phyloP scores from a whole-genome alignment of 2,329 filamentous ascomycete genomes.

The Fusarium tjaetaba region DNA sequence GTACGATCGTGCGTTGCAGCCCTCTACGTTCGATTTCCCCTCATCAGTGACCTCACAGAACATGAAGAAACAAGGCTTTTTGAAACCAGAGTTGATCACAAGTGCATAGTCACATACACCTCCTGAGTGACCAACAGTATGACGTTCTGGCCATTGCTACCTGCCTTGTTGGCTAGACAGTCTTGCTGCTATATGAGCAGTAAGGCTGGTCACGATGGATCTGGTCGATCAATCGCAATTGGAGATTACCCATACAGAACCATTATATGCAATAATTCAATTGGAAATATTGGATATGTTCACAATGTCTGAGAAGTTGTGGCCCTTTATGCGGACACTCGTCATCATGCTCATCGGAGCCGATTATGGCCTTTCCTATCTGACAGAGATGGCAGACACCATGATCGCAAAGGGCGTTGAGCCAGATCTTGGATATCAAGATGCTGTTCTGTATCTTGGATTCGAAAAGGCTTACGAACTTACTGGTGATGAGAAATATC shows the following conservation, averaged over 20 bases:
- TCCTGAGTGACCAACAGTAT: fast-evolving
- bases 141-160: not conserved
- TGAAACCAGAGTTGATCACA: slow-evolving; percentile 3
- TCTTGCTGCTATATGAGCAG: fast-evolving
- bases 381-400: slow-evolving; percentile 55
- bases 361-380: not conserved
- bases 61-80: not conserved
- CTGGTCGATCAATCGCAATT: fast-evolving
- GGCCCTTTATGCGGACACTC: fast-evolving
- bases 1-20: not conserved
- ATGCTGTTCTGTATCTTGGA: slow-evolving; percentile 58
- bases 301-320: fast-evolving
- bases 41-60: slow-evolving; percentile 18
- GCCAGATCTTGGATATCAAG: slow-evolving; percentile 55
- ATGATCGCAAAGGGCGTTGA: slow-evolving; percentile 53
- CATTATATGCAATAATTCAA: fast-evolving
- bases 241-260: fast-evolving
- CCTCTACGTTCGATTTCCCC: slow-evolving; percentile 8
- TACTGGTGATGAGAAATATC: slow-evolving; percentile 54
- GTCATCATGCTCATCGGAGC: not conserved
- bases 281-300: fast-evolving
- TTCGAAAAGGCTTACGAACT: slow-evolving; percentile 57
- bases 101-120: not conserved
- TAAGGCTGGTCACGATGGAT: not conserved
- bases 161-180: not conserved